Base-by-base conservation (phyloP, 1,284 basidiomycete genomes). In the Ustilago tritici region DNA sequence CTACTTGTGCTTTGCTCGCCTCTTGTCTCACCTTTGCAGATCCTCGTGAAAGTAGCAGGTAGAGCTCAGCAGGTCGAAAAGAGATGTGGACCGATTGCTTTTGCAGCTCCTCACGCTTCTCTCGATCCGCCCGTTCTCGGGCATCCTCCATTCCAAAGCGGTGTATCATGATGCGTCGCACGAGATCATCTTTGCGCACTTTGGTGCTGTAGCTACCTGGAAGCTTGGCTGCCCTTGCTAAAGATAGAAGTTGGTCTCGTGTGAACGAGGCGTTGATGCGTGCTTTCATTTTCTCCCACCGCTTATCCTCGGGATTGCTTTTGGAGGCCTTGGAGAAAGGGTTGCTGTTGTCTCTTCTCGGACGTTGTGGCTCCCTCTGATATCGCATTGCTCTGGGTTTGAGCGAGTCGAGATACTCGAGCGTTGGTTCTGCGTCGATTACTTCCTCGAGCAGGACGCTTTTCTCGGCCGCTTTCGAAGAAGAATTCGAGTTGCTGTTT, bases 391-490 rank as follows among this genome's bases (percentile, higher is more conserved):
- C 19, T 4, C 59, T 63, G 0, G 76, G 76, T 19, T 69, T 74
- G 46, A 78, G 65, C 35, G 76, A 71, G 49, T 78, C 76, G 46
- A 78, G 71, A 49, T 78, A 69, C 19, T 74, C 71, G 3, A 78
- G 55, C 0, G 76, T 78, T 3, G 71, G 76, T 23, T 61, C 68
- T 2, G 67, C 76, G 17, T 75, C 62, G 0, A 61, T 46, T 14
- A 65, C 70, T 23, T 78, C 75, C 7, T 65, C 75, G 0, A 54
- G 43, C 8, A 78, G 28, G 3, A 71, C 19, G 35, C 36, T 66
- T n/a, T 54, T 58, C 4, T 31, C 32, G 8, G 31, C 32, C 8
- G 19, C 57, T 17, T 32, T 50, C 28, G 49, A 50, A 7, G 40
- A 32, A n/a, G 32, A 7, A 9, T 10, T 55, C 23, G 15, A 14